These are phyloP conservation scores for Diaporthe capsici DNA, from an alignment of 2,329 filamentous ascomycete species.

Conservation along the genomic window DNA sequence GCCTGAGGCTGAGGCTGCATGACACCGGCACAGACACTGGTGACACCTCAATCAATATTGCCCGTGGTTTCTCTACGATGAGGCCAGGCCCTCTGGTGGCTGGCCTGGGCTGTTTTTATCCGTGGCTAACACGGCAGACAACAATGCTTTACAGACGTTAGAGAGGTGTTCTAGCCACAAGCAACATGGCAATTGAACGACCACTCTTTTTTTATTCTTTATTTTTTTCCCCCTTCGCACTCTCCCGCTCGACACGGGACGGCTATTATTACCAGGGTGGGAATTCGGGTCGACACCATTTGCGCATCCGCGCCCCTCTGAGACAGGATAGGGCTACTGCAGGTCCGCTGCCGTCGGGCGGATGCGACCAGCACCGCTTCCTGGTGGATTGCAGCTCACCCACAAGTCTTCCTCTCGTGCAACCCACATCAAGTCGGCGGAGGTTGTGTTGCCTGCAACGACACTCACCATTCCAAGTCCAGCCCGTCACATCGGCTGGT, in stretches of 20 bases:
- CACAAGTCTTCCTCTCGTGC: constrained; percentile 19
- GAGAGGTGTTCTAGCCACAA: constrained; percentile 4
- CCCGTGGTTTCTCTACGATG: background rate
- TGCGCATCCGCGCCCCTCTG: constrained; percentile 6
- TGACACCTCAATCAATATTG: constrained; percentile 11
- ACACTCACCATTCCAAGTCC: background rate
- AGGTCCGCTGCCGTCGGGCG: constrained; percentile 32
- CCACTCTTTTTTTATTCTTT: background rate
- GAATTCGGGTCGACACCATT: background rate
- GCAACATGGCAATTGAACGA: background rate
- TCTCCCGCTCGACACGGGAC: constrained; percentile 19
- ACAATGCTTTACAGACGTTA: background rate
- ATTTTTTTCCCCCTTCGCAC: background rate
- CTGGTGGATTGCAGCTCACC: constrained; percentile 17
- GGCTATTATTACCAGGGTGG: constrained; percentile 1
- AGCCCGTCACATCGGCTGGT: background rate
- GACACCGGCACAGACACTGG: constrained; percentile 1
- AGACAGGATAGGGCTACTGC: constrained; percentile 31
- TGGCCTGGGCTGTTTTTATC: background rate
- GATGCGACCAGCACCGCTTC: constrained; percentile 3
- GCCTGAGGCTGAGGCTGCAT: constrained; percentile 11
- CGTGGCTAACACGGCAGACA: background rate
- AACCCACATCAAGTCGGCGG: constrained; percentile 2
- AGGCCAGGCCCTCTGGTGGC: background rate
- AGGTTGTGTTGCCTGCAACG: constrained; percentile 11